Percentiles rank a stretch among this genome's conserved stretches.
Evolutionary conservation across 2,329 filamentous ascomycete species (phyloP).

Genomic region (Pestalotiopsis sp.): DNA sequence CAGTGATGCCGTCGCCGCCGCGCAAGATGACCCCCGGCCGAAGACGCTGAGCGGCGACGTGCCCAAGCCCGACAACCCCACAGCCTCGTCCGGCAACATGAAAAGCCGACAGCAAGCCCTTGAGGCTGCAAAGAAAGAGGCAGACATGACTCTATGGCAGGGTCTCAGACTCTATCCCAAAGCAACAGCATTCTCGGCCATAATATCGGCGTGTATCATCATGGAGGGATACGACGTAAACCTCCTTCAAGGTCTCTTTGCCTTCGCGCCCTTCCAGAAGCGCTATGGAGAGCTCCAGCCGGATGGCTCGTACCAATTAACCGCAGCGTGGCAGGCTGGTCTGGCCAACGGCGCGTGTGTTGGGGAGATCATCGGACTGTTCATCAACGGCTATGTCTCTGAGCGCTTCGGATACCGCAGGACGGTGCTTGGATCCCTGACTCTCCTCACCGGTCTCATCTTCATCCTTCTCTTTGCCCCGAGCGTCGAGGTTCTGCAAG

Average conservation of each 20-base stretch:
- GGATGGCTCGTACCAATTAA: slow-evolving; percentile 54
- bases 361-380: slow-evolving; percentile 68
- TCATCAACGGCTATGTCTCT: slow-evolving; percentile 67
- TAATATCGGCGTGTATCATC: slow-evolving; percentile 87
- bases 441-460: slow-evolving; percentile 58
- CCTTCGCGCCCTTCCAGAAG: slow-evolving; percentile 58
- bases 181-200: slow-evolving; percentile 78
- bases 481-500: slow-evolving; percentile 59
- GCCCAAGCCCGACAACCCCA: too few relatives aligned
- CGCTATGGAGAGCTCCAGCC: slow-evolving; percentile 57
- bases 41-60: too few relatives aligned
- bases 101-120: slow-evolving; percentile 40
- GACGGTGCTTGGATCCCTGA: slow-evolving; percentile 62
- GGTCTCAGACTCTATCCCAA: slow-evolving; percentile 84
- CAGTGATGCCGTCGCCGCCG: too few relatives aligned
- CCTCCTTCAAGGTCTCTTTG: slow-evolving; percentile 79
- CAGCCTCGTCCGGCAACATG: too few relatives aligned
- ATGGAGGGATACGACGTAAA: slow-evolving; percentile 92
- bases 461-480: slow-evolving; percentile 67
- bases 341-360: slow-evolving; percentile 52
- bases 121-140: slow-evolving; percentile 62
- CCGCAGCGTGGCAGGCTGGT: slow-evolving; percentile 64
- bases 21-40: too few relatives aligned
- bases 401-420: slow-evolving; percentile 68
- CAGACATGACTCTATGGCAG: slow-evolving; percentile 72